These are phyloP conservation scores for Russula brevipes DNA, from an alignment of 768 basidiomycete species.

Conservation along the genomic window DNA sequence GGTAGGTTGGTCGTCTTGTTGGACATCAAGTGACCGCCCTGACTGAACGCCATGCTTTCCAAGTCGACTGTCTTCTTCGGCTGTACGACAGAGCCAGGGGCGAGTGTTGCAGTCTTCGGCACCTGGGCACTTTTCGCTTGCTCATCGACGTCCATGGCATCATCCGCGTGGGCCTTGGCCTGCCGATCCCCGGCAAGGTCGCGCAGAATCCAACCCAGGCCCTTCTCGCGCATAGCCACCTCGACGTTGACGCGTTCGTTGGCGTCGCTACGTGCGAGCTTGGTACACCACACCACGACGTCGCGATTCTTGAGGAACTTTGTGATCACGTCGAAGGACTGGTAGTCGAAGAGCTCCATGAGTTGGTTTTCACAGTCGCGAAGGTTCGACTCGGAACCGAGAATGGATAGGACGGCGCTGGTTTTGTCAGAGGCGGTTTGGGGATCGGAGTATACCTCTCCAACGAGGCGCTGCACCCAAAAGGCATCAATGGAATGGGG, in stretches of 20 bases:
- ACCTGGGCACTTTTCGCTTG: slow-evolving; percentile 42
- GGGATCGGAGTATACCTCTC: slow-evolving; percentile 88
- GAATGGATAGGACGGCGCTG: slow-evolving; percentile 71
- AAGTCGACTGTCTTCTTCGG: slow-evolving; percentile 85
- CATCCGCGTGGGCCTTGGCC: slow-evolving; percentile 43
- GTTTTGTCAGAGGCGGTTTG: slow-evolving; percentile 93
- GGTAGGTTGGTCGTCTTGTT: slow-evolving; percentile 99
- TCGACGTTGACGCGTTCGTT: slow-evolving; percentile 91
- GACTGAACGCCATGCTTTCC: slow-evolving; percentile 91
- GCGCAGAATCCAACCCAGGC: slow-evolving; percentile 90
- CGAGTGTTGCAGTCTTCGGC: slow-evolving; percentile 80
- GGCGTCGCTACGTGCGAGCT: slow-evolving; percentile 82
- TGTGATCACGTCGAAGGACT: slow-evolving; percentile 84
- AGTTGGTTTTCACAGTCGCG: slow-evolving; percentile 94
- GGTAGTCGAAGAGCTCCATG: slow-evolving; percentile 95
- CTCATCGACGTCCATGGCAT: slow-evolving; percentile 79
- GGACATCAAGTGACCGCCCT: slow-evolving; percentile 95
- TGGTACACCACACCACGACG: slow-evolving; percentile 96
- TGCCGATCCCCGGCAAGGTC: slow-evolving; percentile 82
- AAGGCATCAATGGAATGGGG: slow-evolving; percentile 93
- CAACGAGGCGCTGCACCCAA: slow-evolving; percentile 96
- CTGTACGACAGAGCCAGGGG: slow-evolving; percentile 80
- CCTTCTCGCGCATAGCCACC: slow-evolving; percentile 97
- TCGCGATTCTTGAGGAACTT: slow-evolving; percentile 94
- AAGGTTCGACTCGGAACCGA: slow-evolving; percentile 78